These are phyloP conservation scores for Yarrowia deformans DNA, from an alignment of 805 yeast genomes.

Conservation along the genomic window DNA sequence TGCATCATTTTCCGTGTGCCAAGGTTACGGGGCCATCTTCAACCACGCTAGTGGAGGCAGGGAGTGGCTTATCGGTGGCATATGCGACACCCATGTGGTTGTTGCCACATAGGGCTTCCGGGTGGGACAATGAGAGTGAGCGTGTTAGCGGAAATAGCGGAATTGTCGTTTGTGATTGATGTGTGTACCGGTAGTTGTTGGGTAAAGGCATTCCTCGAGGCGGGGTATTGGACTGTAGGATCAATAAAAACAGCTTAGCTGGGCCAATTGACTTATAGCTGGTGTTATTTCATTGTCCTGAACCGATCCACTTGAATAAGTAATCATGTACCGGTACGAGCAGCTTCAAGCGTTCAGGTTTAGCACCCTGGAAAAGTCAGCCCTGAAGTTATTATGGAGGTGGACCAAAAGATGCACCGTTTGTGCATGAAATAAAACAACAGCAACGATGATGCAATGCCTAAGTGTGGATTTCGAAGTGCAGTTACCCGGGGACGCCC, in stretches of 20 bases:
- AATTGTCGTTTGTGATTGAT: no score
- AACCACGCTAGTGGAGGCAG: slow-evolving; percentile 14
- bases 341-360: no score
- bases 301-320: no score
- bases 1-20: slow-evolving; percentile 13
- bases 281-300: no score
- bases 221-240: no score
- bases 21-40: slow-evolving; percentile 22
- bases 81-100: background rate
- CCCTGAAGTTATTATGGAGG: background rate
- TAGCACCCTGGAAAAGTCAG: no score
- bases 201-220: no score
- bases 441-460: background rate
- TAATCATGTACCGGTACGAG: no score
- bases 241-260: no score
- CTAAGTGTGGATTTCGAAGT: background rate
- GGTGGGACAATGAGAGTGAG: background rate
- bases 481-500: background rate
- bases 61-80: slow-evolving; percentile 29
- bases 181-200: no score
- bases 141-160: slow-evolving; percentile 17
- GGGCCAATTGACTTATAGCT: no score
- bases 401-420: background rate
- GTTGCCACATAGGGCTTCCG: slow-evolving; percentile 18
- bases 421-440: background rate